Evolutionary conservation across 768 basidiomycete species (phyloP).

Genomic region (Mycena olivaceomarginata): DNA sequence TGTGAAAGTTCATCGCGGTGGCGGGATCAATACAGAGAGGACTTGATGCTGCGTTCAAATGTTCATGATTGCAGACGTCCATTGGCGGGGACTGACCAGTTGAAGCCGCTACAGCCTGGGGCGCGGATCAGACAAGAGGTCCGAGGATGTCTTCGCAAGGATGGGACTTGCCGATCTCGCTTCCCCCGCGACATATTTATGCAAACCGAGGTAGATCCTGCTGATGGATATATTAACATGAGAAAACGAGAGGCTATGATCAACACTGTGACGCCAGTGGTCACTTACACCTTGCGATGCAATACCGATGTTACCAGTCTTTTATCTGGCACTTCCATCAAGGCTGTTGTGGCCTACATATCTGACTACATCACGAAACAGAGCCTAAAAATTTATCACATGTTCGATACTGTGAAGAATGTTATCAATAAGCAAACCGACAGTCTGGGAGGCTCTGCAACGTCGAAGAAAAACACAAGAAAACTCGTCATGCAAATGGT

Average conservation of each 20-base stretch:
- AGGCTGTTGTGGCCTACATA: conserved; percentile 23
- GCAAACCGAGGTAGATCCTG: conserved; percentile 45
- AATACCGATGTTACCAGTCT: conserved; percentile 27
- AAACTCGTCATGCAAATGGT: too few relatives aligned
- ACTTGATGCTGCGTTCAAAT: too few relatives aligned
- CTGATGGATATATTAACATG: conserved; percentile 35
- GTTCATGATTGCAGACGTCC: too few relatives aligned
- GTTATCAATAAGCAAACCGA: too few relatives aligned
- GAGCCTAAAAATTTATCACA: not conserved
- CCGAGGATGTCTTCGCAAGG: conserved; percentile 31
- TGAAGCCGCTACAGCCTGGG: conserved; percentile 27
- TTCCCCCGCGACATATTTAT: conserved; percentile 46
- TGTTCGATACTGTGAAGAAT: not conserved
- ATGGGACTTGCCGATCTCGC: conserved; percentile 44
- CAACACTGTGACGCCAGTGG: not conserved
- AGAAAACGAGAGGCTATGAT: not conserved
- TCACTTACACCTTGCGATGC: conserved; percentile 7
- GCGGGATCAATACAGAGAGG: not conserved
- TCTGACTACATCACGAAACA: conserved; percentile 19
- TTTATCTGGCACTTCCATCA: conserved; percentile 18
- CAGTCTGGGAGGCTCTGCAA: too few relatives aligned
- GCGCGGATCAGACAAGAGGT: conserved; percentile 8
- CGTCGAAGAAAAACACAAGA: too few relatives aligned
- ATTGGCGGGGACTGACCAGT: too few relatives aligned
- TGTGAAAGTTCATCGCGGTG: not conserved